Conservation (phyloP, 768 basidiomycete genomes). For the Kwoniella sp. region DNA sequence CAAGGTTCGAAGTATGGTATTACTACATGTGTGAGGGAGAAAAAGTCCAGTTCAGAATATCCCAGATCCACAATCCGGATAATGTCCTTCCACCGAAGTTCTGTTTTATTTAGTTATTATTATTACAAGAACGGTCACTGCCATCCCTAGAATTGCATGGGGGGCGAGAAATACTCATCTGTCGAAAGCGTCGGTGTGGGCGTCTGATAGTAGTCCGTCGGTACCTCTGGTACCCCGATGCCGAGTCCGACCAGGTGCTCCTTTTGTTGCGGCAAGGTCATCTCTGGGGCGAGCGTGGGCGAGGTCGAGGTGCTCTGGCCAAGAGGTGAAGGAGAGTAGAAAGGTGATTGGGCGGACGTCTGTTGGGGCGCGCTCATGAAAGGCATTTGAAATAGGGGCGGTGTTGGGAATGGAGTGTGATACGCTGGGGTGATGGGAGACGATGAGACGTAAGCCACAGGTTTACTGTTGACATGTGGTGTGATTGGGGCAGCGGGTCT, state of each 20-base stretch:
- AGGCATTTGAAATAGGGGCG: constrained; percentile 33
- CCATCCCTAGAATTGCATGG: constrained; percentile 19
- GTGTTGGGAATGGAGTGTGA: constrained; percentile 35
- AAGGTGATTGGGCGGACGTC: constrained; percentile 5
- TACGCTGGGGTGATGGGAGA: constrained; percentile 31
- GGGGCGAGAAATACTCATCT: constrained; percentile 40
- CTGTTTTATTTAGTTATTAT: too few relatives aligned
- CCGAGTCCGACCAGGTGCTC: constrained; percentile 42
- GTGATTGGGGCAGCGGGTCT: constrained; percentile 22
- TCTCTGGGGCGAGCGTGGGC: constrained; percentile 41
- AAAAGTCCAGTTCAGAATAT: neutral
- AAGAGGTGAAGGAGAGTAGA: constrained; percentile 25
- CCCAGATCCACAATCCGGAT: too few relatives aligned
- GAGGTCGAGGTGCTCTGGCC: constrained; percentile 24
- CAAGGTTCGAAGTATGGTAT: neutral
- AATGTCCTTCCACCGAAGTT: too few relatives aligned
- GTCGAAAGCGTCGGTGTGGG: constrained; percentile 17
- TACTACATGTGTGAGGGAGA: neutral
- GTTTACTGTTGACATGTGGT: constrained; percentile 1
- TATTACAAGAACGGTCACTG: too few relatives aligned
- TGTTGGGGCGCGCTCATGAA: constrained; percentile 15
- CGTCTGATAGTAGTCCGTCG: constrained; percentile 23
- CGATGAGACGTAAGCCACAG: constrained; percentile 9
- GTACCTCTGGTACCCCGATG: constrained; percentile 29
- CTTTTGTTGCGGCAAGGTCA: constrained; percentile 18